Evolutionary conservation across 805 yeast genomes (phyloP), one percentile per base, ranked within the genome.

Genomic region (Peterozyma toletana): DNA sequence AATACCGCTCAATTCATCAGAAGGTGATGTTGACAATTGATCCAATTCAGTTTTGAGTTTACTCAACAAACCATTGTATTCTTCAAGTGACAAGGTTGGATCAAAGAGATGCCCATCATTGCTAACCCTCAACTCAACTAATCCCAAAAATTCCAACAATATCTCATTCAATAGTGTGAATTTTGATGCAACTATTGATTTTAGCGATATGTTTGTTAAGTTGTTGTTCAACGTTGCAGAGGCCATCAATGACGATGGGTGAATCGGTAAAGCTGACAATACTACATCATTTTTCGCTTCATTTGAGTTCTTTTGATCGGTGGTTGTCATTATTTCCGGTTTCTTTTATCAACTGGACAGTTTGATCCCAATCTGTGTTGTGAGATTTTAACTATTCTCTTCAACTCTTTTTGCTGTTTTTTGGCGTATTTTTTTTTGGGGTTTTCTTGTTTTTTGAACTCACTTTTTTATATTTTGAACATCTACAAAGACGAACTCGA

Each of bases 121-220:
- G 27, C 13, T 18, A 33, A 29, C 10, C 15, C 36, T 37, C 11
- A 9, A n/a, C 7, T 41, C 15, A 9, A 21, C n/a, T 11, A 21
- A 36, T 3, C 40, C 45, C 3, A 51, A 33, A 30, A 46, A 33
- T n/a, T 48, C 50, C 11, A 57, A 38, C 5, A 64, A 46, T 2
- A 62, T 47, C 43, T 62, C 68, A 37, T 60, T 62, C 17, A 59
- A 55, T 30, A 62, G 47, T 3, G 59, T 48, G 42, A 56, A 64
- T 38, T 61, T 57, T 11, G 68, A 54, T 1, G 64, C 66, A 14
- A 62, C 43, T 43, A 60, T 60, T 1, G 67, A 57, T 41, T 64
- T 55, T 35, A 64, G 42, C 3, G 69, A 60, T 2, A 63, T 47
- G 11, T 54, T 51, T 16, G 46, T 40, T 14, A 51, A 30, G 35